These are phyloP conservation scores for Pseudocercospora crystallina DNA, from an alignment of 2,329 filamentous ascomycete species.

Conservation along the genomic window DNA sequence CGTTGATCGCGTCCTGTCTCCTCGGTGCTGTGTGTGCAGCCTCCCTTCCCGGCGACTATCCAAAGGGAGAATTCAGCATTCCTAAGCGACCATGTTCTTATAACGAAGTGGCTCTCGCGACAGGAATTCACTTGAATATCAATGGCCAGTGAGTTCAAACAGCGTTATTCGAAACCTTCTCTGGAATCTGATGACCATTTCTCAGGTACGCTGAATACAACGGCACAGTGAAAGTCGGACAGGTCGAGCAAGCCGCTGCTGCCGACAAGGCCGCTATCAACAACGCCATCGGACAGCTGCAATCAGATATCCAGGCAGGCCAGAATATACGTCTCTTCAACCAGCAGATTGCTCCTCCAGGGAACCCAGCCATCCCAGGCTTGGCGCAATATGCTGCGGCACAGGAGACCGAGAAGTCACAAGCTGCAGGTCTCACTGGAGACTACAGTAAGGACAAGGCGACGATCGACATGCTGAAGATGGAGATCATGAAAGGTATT, in stretches of 20 bases:
- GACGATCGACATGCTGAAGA: slow-evolving; percentile 17
- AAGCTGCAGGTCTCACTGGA: slow-evolving; percentile 17
- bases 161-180: not conserved
- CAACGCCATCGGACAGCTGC: slow-evolving; percentile 23
- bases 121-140: slow-evolving; percentile 29
- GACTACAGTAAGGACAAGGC: slow-evolving; percentile 13
- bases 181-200: not conserved
- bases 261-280: slow-evolving; percentile 13
- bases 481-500: slow-evolving; percentile 24
- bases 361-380: slow-evolving; percentile 22
- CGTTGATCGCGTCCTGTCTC: too few relatives aligned
- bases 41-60: too few relatives aligned
- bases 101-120: slow-evolving; percentile 22
- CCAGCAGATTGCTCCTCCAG: slow-evolving; percentile 21
- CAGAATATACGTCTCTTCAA: slow-evolving; percentile 26
- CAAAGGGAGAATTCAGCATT: too few relatives aligned
- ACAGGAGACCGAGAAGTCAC: slow-evolving; percentile 21
- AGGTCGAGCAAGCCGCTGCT: slow-evolving; percentile 13
- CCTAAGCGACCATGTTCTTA: slow-evolving; percentile 14
- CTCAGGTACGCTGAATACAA: slow-evolving; percentile 21
- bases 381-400: slow-evolving; percentile 21
- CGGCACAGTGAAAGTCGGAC: slow-evolving; percentile 17
- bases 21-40: too few relatives aligned
- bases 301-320: slow-evolving; percentile 17
- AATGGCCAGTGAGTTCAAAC: slow-evolving; percentile 14